Conservation (phyloP, 768 basidiomycete species). For the Mycena epipterygia region DNA sequence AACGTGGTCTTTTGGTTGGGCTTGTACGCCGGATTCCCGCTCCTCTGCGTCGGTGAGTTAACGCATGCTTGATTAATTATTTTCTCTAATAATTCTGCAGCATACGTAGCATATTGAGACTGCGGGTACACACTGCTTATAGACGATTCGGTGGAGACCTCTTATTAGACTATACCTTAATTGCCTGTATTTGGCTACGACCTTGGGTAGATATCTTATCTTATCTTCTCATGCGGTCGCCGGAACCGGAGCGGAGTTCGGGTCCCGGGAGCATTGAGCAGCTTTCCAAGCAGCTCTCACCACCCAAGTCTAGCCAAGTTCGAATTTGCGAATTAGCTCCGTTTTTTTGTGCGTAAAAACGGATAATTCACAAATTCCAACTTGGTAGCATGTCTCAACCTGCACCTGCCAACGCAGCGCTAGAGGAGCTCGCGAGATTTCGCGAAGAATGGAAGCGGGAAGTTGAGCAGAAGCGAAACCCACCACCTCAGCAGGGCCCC, state of each 20-base stretch:
- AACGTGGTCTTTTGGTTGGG: conserved; percentile 96
- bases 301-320: background rate
- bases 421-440: conserved; percentile 74
- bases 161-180: background rate
- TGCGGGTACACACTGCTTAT: background rate
- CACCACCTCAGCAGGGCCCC: background rate
- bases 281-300: no score
- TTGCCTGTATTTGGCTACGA: conserved; percentile 16
- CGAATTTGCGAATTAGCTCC: background rate
- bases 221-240: no score
- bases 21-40: conserved; percentile 91
- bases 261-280: no score
- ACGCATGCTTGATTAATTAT: no score
- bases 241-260: no score
- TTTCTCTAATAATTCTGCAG: background rate
- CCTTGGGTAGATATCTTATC: conserved; percentile 7
- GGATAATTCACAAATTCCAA: background rate
- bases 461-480: conserved; percentile 58
- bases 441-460: conserved; percentile 83
- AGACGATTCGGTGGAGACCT: no score
- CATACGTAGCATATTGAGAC: conserved; percentile 68
- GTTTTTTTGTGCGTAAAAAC: background rate
- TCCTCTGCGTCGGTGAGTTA: conserved; percentile 79
- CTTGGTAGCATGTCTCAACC: conserved; percentile 6
- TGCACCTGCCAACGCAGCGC: background rate